Base-by-base conservation (phyloP, 2,329 filamentous ascomycete genomes). In the Fusarium euwallaceae region DNA sequence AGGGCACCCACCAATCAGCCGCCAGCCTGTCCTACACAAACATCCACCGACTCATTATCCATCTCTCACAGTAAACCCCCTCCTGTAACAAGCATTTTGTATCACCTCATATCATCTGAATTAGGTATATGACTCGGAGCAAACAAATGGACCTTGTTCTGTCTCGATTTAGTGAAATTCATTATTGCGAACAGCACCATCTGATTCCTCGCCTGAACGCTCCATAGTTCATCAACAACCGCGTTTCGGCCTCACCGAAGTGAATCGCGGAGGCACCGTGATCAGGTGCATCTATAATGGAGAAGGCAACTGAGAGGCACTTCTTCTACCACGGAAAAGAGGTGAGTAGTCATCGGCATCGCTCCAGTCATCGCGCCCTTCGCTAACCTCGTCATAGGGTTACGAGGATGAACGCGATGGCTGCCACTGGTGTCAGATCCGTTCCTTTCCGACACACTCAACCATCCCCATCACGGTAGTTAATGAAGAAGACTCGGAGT, bases 401-500 rank as follows among this genome's bases (percentile, higher is more conserved):
- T 74, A 76, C 17, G 76, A 83, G 20, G 80, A 81, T 6, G 85
- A 88, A 61, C 84, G 84, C 60, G 65, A 76, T 2, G 73, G 79
- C n/a, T 92, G 90, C 72, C 90, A 92, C 75, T 90, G 86, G 83
- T 92, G 91, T 77, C 90, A 92, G 78, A 84, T 92, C 37, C 87
- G 88, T 8, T 81, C 83, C 1, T 91, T 92, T 72, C 80, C 84
- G 1, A 88, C 84, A 0, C 87, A 90, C 70, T 67, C 79, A 0
- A 68, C 79, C 2, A 85, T 84, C 9, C 89, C 90, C 1, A 87
- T 95, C 29, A 89, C 89, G 0, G 87, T 95, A 1, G 83, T 91
- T 61, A 96, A 96, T 78, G 83, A 87, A 0, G 82, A 89, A 3
- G 91, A 93, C 74, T 82, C 87, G 67, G 86, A 77, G 74, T 87